Evolutionary conservation across 2,329 filamentous ascomycete genomes (phyloP), one percentile per base, ranked within the genome.

Genomic region (Myriangium duriaei): DNA sequence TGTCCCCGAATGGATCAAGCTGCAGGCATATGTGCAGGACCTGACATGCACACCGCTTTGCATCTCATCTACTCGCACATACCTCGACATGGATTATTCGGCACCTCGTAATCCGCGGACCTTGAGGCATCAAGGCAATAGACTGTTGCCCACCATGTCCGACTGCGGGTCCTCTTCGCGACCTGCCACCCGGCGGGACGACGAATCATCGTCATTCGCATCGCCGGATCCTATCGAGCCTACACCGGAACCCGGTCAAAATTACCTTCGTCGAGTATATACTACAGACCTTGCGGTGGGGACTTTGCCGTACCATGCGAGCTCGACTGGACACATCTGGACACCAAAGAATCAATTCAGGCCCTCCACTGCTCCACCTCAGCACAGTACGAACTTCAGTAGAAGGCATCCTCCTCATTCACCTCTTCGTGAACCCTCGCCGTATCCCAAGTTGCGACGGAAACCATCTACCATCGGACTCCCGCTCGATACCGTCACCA

Each of bases 381-480:
- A 26, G 16, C 11, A 28, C n/a, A 17, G n/a, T 17, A 11, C 7
- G 18, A 29, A 21, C 7, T 13, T 26, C 21, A 26, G n/a, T 26
- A n/a, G n/a, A 26, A 26, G 21, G 21, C 21, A n/a, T n/a, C 7
- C 21, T n/a, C n/a, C n/a, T 26, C 21, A 7, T 26, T n/a, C n/a
- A 26, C n/a, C 21, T 26, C 7, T 26, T 26, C 7, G 7, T 7
- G 21, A 26, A n/a, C 21, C 21, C 7, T n/a, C 21, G 21, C 21
- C 21, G 21, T 26, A 26, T 26, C 36, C 36, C 7, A 32, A 13
- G 11, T 16, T 39, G 15, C 29, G 30, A 33, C 36, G 36, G 2
- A 39, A 39, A 13, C 15, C 17, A 11, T 39, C 36, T 4, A 39
- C 30, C 6, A 39, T 39, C 4, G 36, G 36, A 26, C 11, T n/a